Base-by-base conservation (phyloP, 345 rosid genomes). In the Aethionema arabicum region DNA sequence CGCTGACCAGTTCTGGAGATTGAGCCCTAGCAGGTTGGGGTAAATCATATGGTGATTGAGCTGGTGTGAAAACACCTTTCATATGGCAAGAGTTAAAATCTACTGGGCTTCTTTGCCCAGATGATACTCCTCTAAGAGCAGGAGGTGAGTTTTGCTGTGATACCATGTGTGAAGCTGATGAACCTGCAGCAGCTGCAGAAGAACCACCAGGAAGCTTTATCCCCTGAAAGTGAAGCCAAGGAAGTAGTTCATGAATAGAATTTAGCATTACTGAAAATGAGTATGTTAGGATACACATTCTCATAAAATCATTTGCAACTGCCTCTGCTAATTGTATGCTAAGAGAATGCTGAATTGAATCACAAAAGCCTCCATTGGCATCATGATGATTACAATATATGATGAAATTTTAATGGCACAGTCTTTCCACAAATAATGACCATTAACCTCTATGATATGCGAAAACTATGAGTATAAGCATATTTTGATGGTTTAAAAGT, bases 41-140 rank as follows among this genome's bases (percentile, higher is more conserved):
- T 40, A 78, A 50, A 77, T 86, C 93, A 75, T 80, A 87, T 43
- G 85, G 81, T 39, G 88, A 78, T 38, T 89, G 66, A 53, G 66
- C 73, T 29, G 95, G 95, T 69, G 77, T 48, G 68, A 83, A 88
- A 74, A 85, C 84, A 74, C 95, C 86, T 82, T 88, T 90, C 85
- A 80, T 73, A 49, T 69, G 84, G 69, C 82, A 71, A 56, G 95
- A 59, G 77, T 78, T 83, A 77, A 84, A 77, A 61, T 90, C 99
- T 51, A 74, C 74, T 36, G 92, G 73, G 71, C 84, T 78, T 60
- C 32, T 80, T 57, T 54, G 82, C 53, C 84, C 82, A 46, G 95
- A 74, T 53, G 88, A 77, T 52, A 76, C 74, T 59, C 82, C 89
- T 80, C 76, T 79, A 37, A 84, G 70, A 37, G 86, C 68, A 72